Conservation (phyloP, 83 land plant genomes). For the Picea abies region DNA sequence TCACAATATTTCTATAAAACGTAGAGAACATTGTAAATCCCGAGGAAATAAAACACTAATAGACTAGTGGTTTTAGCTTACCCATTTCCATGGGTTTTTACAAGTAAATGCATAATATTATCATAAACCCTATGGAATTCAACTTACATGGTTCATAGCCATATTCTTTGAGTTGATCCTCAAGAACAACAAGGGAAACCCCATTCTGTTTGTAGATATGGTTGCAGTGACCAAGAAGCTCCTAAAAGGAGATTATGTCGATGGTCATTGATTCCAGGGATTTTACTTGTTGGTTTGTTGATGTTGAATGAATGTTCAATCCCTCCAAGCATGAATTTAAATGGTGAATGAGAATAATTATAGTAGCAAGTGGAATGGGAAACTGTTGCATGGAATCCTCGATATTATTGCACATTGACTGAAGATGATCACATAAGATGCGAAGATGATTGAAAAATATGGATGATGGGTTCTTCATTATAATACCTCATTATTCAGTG, state of each 20-base stretch:
- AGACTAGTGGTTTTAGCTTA: too few relatives aligned
- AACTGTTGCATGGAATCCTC: constrained; percentile 37
- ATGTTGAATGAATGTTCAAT: constrained; percentile 45
- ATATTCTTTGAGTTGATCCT: constrained; percentile 41
- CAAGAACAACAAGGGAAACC: constrained; percentile 41
- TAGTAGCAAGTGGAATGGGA: constrained; percentile 47
- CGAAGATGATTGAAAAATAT: constrained; percentile 44
- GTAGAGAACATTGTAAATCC: too few relatives aligned
- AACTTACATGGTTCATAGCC: constrained; percentile 38
- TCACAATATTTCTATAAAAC: too few relatives aligned
- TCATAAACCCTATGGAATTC: too few relatives aligned
- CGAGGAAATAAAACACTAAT: too few relatives aligned
- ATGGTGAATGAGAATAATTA: neutral
- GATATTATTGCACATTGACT: constrained; percentile 42
- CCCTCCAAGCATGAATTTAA: constrained; percentile 50
- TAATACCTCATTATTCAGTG: too few relatives aligned
- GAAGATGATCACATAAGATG: constrained; percentile 44
- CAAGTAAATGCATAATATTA: too few relatives aligned
- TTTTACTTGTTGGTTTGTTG: constrained; percentile 43
- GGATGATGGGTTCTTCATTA: neutral
- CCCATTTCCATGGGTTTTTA: too few relatives aligned
- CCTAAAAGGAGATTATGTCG: constrained; percentile 78
- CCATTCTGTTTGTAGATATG: constrained; percentile 73
- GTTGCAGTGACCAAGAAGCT: constrained; percentile 78
- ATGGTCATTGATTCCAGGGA: constrained; percentile 63